phyloP scores from a whole-genome alignment of 345 rosid species.

The Pugionium dolabratum region DNA sequence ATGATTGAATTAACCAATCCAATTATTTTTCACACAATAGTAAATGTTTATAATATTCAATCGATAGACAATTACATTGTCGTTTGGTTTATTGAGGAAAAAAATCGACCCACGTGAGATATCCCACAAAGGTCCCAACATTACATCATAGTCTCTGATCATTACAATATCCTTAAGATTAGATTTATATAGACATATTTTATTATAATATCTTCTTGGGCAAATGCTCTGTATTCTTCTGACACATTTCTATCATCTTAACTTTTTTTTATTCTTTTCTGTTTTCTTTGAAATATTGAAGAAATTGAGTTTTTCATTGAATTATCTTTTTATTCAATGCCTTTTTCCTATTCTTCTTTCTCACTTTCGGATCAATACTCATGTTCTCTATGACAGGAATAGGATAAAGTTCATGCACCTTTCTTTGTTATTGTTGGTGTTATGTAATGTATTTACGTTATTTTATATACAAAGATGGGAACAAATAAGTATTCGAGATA shows the following conservation, averaged over 20 bases:
- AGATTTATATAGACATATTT: constrained; percentile 42
- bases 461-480: constrained; percentile 4
- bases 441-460: neutral
- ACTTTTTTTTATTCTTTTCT: constrained; percentile 12
- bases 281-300: constrained; percentile 18
- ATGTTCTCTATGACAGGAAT: constrained; percentile 57
- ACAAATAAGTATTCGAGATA: neutral
- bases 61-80: constrained; percentile 20
- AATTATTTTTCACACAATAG: constrained; percentile 20
- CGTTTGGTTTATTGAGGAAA: constrained; percentile 9
- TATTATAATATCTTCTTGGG: constrained; percentile 39
- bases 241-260: constrained; percentile 61
- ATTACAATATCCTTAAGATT: constrained; percentile 40
- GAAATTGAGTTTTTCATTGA: constrained; percentile 3
- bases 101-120: constrained; percentile 54
- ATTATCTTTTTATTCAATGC: constrained; percentile 38
- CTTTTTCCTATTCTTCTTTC: constrained; percentile 14
- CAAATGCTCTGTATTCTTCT: constrained; percentile 70
- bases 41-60: constrained; percentile 11
- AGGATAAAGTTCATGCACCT: constrained; percentile 38
- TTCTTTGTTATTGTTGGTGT: constrained; percentile 30
- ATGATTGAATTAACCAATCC: constrained; percentile 18
- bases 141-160: constrained; percentile 48
- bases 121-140: constrained; percentile 75
- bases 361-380: constrained; percentile 61